These are phyloP conservation scores for Zymoseptoria brevis DNA, from an alignment of 2,329 filamentous ascomycete species.

Conservation along the genomic window DNA sequence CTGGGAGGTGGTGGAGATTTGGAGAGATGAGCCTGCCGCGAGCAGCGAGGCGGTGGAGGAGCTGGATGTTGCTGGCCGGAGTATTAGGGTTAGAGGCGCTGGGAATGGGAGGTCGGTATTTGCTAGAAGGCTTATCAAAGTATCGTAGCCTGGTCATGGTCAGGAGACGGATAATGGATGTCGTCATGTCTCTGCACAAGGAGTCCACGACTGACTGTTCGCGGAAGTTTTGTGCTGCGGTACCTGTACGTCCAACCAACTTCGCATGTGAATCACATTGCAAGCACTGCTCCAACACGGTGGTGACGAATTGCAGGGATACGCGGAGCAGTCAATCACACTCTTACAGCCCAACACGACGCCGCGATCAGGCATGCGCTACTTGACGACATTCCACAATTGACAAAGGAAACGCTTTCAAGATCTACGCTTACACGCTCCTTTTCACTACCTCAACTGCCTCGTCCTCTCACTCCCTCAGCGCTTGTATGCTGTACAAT, in stretches of 20 bases:
- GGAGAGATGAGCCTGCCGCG: slow-evolving; percentile 56
- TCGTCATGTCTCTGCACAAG: no score
- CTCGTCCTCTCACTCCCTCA: slow-evolving; percentile 13
- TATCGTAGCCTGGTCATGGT: neutral
- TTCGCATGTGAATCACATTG: no score
- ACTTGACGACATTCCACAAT: neutral
- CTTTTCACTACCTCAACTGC: slow-evolving; percentile 8
- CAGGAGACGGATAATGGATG: neutral
- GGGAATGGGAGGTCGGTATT: slow-evolving; percentile 40
- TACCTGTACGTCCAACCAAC: no score
- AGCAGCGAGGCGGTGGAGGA: slow-evolving; percentile 19
- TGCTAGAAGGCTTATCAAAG: slow-evolving; percentile 21
- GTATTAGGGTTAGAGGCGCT: slow-evolving; percentile 29
- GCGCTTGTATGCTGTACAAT: slow-evolving; percentile 23
- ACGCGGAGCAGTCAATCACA: no score
- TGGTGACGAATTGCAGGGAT: no score
- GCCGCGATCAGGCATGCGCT: no score
- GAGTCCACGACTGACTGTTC: no score
- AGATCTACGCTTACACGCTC: slow-evolving; percentile 21
- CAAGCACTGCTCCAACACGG: no score
- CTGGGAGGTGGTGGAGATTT: slow-evolving; percentile 53
- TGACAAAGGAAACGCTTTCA: slow-evolving; percentile 23
- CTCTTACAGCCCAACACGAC: no score
- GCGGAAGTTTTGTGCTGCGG: no score
- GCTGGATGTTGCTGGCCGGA: neutral